Conservation (phyloP, 1,284 basidiomycete species). For the Cryptococcus maquisensis region DNA sequence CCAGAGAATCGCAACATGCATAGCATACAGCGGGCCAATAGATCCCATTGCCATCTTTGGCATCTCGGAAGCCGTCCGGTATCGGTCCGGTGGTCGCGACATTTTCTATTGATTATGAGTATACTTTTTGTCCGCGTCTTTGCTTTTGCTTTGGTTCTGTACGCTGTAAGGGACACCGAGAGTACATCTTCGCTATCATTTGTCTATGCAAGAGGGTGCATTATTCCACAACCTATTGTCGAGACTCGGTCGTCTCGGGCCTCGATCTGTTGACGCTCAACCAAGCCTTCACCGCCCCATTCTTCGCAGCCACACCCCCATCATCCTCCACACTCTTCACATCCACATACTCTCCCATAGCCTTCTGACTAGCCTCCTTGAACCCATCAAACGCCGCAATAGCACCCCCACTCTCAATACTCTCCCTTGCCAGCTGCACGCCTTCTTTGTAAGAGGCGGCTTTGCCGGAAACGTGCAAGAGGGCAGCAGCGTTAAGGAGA, state of each 20-base stretch:
- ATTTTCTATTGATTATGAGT: too few relatives aligned
- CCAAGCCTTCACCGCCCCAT: slow-evolving; percentile 48
- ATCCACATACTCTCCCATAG: slow-evolving; percentile 44
- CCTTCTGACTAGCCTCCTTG: slow-evolving; percentile 47
- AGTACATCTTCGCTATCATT: too few relatives aligned
- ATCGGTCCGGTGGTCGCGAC: too few relatives aligned
- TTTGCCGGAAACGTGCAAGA: slow-evolving; percentile 73
- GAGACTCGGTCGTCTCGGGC: not conserved
- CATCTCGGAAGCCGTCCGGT: too few relatives aligned
- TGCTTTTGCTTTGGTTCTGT: too few relatives aligned
- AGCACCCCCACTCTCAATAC: slow-evolving; percentile 67
- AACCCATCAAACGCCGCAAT: slow-evolving; percentile 65
- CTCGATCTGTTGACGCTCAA: slow-evolving; percentile 19
- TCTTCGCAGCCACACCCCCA: slow-evolving; percentile 48
- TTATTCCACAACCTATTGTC: not conserved
- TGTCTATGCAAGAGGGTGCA: too few relatives aligned
- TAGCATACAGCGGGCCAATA: too few relatives aligned
- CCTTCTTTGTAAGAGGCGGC: slow-evolving; percentile 69
- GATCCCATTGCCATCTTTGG: too few relatives aligned
- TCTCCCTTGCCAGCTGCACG: slow-evolving; percentile 65
- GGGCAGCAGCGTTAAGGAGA: slow-evolving; percentile 74
- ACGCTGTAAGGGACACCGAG: too few relatives aligned
- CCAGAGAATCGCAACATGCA: too few relatives aligned
- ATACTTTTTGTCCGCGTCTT: too few relatives aligned
- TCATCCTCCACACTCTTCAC: slow-evolving; percentile 43